Base-by-base conservation (phyloP, 169 alveolate genomes). In the Blepharisma undulans region DNA sequence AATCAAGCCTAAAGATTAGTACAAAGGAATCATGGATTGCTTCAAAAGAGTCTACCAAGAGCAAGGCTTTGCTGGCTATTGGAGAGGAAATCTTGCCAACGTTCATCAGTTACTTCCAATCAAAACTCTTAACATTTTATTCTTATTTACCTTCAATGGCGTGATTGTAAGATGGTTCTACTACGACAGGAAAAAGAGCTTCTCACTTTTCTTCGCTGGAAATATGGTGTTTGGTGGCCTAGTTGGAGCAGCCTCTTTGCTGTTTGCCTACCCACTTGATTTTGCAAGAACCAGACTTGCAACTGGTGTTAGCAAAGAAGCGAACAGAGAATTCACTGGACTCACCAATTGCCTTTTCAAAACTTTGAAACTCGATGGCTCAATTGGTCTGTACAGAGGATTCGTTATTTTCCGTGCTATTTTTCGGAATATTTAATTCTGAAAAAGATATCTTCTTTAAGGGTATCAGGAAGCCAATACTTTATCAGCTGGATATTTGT, bases 121-220 rank as follows among this genome's bases (percentile, higher is more conserved):
- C 2, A 99, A 99, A 95, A 99, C 99, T 61, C 97, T 98, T 91
- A 98, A 98, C 97, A 98, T 99, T 95, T 99, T 99, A 48, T 98
- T 99, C 94, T 99, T 99, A 96, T 99, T 98, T 95, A 96, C 98
- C 93, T 96, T 98, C 95, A 98, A 98, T 95, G 95, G 95, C 92
- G 66, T 95, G 86, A 97, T 99, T 96, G 18, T 14, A 76, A 79
- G 87, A 33, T 25, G 30, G 80, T 74, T 74, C 10, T 99, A 99
- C 34, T 97, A 96, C 94, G 96, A 98, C 93, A 97, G 96, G 90
- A 98, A 98, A 91, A 96, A 97, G 7, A 98, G 98, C 16, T 98
- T 98, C 91, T 90, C 96, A 93, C 92, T 94, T 92, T 98, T 98
- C 93, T 98, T 99, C 92, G 98, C 95, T 29, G 97, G 98, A 2